These are phyloP conservation scores for Musa beccarii DNA, from an alignment of 176 grass and related monocot genomes.

Conservation along the genomic window DNA sequence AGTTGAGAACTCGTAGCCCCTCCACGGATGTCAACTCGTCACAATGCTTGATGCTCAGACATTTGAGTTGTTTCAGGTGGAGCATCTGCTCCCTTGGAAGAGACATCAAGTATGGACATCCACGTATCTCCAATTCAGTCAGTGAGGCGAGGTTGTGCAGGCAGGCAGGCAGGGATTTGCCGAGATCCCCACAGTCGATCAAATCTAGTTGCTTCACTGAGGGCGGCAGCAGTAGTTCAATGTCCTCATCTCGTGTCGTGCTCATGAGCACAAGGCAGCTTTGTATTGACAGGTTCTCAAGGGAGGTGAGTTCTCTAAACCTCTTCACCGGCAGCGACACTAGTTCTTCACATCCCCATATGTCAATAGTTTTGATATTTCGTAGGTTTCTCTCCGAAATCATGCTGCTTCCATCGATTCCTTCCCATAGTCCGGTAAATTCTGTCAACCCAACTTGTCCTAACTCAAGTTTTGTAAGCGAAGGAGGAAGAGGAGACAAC, in stretches of 20 bases:
- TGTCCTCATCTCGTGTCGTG: not conserved
- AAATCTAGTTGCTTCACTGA: conserved; percentile 21
- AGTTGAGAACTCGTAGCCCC: not conserved
- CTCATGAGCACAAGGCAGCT: conserved; percentile 2
- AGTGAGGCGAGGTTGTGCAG: conserved; percentile 17
- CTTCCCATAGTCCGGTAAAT: not conserved
- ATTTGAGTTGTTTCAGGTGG: not conserved
- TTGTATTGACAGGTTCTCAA: not conserved
- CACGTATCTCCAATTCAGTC: not conserved
- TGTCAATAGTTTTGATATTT: not conserved
- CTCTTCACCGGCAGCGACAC: not conserved
- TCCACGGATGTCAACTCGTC: conserved; percentile 4
- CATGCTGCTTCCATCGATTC: not conserved
- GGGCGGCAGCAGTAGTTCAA: conserved; percentile 17
- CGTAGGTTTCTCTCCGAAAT: not conserved
- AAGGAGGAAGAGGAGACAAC: conserved; percentile 2
- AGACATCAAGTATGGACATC: not conserved
- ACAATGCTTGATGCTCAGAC: not conserved
- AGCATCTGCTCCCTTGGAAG: not conserved
- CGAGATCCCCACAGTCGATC: conserved; percentile 11
- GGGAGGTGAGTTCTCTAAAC: conserved; percentile 2
- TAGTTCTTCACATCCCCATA: conserved; percentile 10
- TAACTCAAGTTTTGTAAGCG: conserved; percentile 6
- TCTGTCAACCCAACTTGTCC: not conserved
- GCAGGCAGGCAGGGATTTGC: conserved; percentile 12